phyloP scores from a whole-genome alignment of 129 eudicot genomes.

The Saposhnikovia divaricata region DNA sequence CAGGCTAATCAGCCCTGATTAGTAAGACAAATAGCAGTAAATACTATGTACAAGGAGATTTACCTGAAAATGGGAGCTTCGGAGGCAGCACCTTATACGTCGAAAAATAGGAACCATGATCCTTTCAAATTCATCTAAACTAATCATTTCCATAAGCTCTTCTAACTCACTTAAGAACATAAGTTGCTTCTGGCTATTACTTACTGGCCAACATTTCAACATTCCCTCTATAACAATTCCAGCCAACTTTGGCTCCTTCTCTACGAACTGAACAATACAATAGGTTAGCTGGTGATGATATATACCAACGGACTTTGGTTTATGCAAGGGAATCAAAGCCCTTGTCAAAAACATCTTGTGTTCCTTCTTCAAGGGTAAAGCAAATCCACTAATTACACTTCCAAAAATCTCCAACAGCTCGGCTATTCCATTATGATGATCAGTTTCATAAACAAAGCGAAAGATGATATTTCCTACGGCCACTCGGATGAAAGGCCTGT shows the following conservation, averaged over 20 bases:
- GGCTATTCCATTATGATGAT: conserved; percentile 66
- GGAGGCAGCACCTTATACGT: conserved; percentile 52
- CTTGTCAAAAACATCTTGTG: conserved; percentile 52
- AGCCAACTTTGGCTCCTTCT: conserved; percentile 56
- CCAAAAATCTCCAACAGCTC: conserved; percentile 72
- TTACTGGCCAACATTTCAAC: conserved; percentile 66
- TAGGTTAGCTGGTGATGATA: conserved; percentile 69
- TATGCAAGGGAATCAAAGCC: conserved; percentile 64
- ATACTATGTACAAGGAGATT: background rate
- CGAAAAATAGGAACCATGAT: conserved; percentile 58
- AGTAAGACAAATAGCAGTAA: background rate
- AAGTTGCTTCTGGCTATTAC: conserved; percentile 68
- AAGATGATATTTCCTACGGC: conserved; percentile 54
- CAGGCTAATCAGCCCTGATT: background rate
- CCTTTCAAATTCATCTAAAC: conserved; percentile 50
- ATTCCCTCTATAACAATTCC: conserved; percentile 49
- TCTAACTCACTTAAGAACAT: conserved; percentile 70
- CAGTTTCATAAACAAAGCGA: conserved; percentile 51
- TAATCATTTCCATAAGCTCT: conserved; percentile 60
- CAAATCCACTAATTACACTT: conserved; percentile 70
- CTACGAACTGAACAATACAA: conserved; percentile 63
- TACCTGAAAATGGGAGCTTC: conserved; percentile 76
- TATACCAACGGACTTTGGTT: conserved; percentile 58
- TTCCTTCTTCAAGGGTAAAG: conserved; percentile 66
- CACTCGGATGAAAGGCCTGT: conserved; percentile 60